These are phyloP conservation scores for Chlorophyllum brunneum DNA, from an alignment of 768 basidiomycete species.

Conservation along the genomic window DNA sequence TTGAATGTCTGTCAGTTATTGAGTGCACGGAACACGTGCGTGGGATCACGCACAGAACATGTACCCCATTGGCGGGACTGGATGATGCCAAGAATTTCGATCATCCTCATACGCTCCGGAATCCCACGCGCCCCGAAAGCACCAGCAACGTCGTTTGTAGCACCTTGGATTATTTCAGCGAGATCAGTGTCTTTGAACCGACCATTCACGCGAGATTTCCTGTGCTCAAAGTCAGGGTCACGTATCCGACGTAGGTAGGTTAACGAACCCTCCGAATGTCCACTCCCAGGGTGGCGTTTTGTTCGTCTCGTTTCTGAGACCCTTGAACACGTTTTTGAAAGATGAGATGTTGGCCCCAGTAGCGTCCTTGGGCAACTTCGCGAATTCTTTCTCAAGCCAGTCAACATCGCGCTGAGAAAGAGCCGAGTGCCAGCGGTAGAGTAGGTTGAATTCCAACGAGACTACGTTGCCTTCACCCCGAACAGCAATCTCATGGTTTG, in stretches of 20 bases:
- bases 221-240: conserved; percentile 18
- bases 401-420: conserved; percentile 49
- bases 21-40: background rate
- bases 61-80: conserved; percentile 65
- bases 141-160: conserved; percentile 54
- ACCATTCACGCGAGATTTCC: conserved; percentile 51
- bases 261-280: conserved; percentile 49
- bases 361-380: conserved; percentile 34
- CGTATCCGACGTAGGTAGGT: background rate
- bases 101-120: conserved; percentile 58
- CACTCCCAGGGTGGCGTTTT: conserved; percentile 40
- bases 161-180: conserved; percentile 56
- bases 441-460: conserved; percentile 71
- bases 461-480: conserved; percentile 74
- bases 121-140: conserved; percentile 69
- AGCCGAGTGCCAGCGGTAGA: conserved; percentile 66
- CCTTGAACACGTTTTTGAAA: conserved; percentile 33
- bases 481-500: conserved; percentile 48
- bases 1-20: conserved; percentile 6
- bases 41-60: conserved; percentile 53
- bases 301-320: conserved; percentile 17
- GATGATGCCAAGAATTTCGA: conserved; percentile 69
- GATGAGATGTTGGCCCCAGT: conserved; percentile 29
- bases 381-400: conserved; percentile 52
- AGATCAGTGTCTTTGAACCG: conserved; percentile 62